Base-by-base conservation (phyloP, 2,329 filamentous ascomycete genomes). In the Aspergillus viridinutans region DNA sequence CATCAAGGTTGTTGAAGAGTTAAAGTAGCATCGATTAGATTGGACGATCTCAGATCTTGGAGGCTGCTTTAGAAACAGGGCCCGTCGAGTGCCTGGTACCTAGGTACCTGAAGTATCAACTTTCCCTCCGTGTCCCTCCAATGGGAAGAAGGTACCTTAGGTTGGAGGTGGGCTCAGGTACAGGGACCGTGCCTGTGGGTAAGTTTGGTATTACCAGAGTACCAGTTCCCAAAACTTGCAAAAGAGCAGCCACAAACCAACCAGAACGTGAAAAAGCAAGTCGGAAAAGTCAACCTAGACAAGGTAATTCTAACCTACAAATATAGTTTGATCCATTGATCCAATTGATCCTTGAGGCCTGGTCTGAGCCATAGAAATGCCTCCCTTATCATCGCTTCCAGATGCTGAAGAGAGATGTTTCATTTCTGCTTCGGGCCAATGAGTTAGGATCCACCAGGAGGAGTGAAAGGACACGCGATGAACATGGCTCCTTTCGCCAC, bases 401-500 rank as follows among this genome's bases (percentile, higher is more conserved):
- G 32, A 38, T 38, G 55, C 49, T 45, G 38, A 47, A 49, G 29
- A 25, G 23, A 48, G 23, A 14, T 23, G 29, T 50, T 47, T 45
- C n/a, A 45, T 45, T 23, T 45, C 21, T 45, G 21, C 8, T 12
- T 20, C 12, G 8, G n/a, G n/a, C n/a, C 42, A 20, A 21, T 17
- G 21, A 21, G 17, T 21, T 9, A 21, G 40, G 40, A 45, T 45
- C 42, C 42, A 45, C 42, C 42, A 58, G 43, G 35, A 53, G 49
- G 49, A 42, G 57, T 57, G 14, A 38, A 51, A 45, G 58, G 55
- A 61, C 60, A 61, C 60, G 60, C 59, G 62, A 64, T 61, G 60
- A 49, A 48, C 61, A 53, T 55, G 49, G 49, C 45, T 54, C 54
- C 54, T 61, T 59, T 54, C 47, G 53, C 55, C 58, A 61, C 56